Conservation (phyloP, 352 stramenopile genomes). For the Globisporangium mamillatum region DNA sequence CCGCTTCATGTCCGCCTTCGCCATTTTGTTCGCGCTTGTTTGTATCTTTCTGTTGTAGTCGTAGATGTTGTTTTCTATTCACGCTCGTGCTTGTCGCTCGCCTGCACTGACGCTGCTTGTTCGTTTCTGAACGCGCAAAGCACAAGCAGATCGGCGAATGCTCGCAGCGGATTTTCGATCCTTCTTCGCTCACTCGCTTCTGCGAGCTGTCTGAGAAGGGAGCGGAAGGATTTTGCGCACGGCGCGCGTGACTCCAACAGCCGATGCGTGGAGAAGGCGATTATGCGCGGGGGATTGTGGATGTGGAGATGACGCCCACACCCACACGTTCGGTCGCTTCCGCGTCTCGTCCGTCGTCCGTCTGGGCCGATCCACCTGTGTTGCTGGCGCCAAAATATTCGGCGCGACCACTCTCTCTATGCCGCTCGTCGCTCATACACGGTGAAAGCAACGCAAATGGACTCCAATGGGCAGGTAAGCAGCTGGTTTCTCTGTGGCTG, state of each 20-base stretch:
- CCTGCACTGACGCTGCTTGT: not conserved
- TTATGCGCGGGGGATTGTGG: not conserved
- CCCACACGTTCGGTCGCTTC: not conserved
- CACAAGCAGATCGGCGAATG: not conserved
- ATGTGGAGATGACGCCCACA: not conserved
- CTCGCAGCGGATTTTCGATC: not conserved
- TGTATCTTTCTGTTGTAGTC: not conserved
- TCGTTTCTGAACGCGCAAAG: not conserved
- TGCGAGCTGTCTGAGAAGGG: not conserved
- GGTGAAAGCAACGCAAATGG: not conserved
- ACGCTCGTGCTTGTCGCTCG: not conserved
- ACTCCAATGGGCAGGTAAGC: not conserved
- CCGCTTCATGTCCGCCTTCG: slow-evolving; percentile 50
- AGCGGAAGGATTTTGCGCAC: slow-evolving; percentile 1
- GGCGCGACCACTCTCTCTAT: slow-evolving; percentile 6
- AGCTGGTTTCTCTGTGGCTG: slow-evolving; percentile 12
- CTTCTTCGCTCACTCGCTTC: not conserved
- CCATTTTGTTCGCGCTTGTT: not conserved
- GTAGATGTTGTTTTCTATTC: not conserved
- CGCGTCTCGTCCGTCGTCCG: not conserved
- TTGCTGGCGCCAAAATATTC: slow-evolving; percentile 10
- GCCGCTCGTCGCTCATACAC: not conserved
- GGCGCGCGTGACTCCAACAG: not conserved
- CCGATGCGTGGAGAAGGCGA: not conserved
- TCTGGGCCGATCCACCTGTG: slow-evolving; percentile 5